Conservation (phyloP, 257 asterid genomes). For the Mentha longifolia region DNA sequence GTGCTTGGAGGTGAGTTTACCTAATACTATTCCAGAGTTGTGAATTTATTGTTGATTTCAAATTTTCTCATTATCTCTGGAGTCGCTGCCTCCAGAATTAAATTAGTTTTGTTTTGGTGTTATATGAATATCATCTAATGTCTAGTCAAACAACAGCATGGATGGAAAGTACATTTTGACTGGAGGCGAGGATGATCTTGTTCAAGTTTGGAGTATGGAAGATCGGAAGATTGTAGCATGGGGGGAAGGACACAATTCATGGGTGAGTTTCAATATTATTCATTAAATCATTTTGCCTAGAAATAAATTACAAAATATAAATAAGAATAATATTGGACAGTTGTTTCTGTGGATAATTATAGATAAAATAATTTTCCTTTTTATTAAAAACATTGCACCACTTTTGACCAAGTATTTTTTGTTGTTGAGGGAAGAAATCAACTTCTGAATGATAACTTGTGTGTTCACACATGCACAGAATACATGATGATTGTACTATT, state of each 20-base stretch:
- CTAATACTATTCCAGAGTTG: neutral
- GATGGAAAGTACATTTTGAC: constrained; percentile 97
- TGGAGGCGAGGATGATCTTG: constrained; percentile 99
- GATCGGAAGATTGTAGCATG: constrained; percentile 96
- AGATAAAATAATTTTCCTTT: neutral
- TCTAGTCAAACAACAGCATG: constrained; percentile 68
- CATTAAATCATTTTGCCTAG: constrained; percentile 11
- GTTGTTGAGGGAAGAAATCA: neutral
- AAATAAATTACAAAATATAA: neutral
- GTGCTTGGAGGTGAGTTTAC: constrained; percentile 90
- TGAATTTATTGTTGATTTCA: neutral
- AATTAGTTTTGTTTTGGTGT: constrained; percentile 33
- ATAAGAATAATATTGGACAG: constrained; percentile 6
- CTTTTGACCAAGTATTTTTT: neutral
- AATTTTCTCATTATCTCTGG: neutral
- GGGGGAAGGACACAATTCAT: constrained; percentile 99
- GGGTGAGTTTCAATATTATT: constrained; percentile 67
- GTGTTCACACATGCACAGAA: neutral
- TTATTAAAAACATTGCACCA: neutral
- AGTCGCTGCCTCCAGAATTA: constrained; percentile 18
- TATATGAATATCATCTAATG: constrained; percentile 45
- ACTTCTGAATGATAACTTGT: neutral
- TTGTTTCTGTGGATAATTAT: neutral
- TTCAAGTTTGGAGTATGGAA: constrained; percentile 99
- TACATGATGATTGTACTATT: constrained; percentile 13